Evolutionary conservation across 2,329 filamentous ascomycete genomes (phyloP).

Genomic region (Onygenales sp.): DNA sequence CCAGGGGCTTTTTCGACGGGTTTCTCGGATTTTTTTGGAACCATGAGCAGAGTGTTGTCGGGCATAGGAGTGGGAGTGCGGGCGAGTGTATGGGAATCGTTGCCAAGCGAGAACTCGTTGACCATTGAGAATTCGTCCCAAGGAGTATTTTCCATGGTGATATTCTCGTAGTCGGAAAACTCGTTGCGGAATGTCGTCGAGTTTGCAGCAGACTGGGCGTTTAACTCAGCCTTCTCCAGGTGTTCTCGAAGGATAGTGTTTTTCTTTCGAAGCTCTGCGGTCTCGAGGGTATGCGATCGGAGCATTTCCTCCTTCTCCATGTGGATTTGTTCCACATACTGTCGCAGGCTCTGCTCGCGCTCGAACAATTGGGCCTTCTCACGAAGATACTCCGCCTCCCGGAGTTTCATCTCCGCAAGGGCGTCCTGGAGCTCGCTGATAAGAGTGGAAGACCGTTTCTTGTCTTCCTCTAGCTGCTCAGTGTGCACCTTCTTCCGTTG

Average conservation of each 20-base stretch:
- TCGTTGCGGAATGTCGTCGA: constrained; percentile 52
- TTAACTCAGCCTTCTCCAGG: constrained; percentile 39
- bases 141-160: constrained; percentile 63
- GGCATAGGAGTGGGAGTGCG: constrained; percentile 11
- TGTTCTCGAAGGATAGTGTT: constrained; percentile 68
- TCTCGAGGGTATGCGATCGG: constrained; percentile 78
- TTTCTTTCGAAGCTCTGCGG: constrained; percentile 85
- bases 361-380: constrained; percentile 57
- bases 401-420: constrained; percentile 56
- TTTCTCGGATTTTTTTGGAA: constrained; percentile 28
- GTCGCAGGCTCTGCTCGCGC: constrained; percentile 64
- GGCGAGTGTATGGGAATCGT: constrained; percentile 26
- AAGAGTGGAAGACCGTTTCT: constrained; percentile 75
- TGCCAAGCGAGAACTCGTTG: constrained; percentile 45
- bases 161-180: constrained; percentile 73
- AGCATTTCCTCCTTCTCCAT: constrained; percentile 90
- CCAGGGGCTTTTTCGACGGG: constrained; percentile 27
- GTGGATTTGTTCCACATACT: constrained; percentile 66
- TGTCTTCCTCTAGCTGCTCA: constrained; percentile 91
- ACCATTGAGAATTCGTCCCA: constrained; percentile 80
- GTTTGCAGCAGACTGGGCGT: constrained; percentile 30
- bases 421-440: constrained; percentile 74
- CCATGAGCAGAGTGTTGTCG: constrained; percentile 31
- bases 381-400: constrained; percentile 40
- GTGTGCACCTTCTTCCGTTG: constrained; percentile 98